phyloP scores from a whole-genome alignment of 805 yeast genomes.

The Monosporozyma siamensis region DNA sequence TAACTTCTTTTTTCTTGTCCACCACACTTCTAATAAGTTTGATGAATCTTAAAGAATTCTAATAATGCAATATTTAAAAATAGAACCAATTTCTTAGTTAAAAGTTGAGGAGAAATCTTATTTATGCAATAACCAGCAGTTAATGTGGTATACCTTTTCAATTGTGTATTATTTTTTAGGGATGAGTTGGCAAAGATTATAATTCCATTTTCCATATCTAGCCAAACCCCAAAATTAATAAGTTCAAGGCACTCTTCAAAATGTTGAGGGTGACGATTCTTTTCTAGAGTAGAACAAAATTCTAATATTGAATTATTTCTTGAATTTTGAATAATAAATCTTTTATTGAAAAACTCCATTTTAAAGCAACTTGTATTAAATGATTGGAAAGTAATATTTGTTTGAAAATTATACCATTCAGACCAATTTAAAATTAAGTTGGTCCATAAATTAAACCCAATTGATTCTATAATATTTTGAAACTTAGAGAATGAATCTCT shows the following conservation, averaged over 20 bases:
- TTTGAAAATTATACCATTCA: not conserved
- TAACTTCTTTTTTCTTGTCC: too few species aligned
- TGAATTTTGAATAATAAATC: not conserved
- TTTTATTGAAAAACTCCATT: not conserved
- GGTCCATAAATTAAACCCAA: not conserved
- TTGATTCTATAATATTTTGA: not conserved
- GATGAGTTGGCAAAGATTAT: conserved; percentile 5
- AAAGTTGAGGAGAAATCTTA: not conserved
- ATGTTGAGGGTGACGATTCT: not conserved
- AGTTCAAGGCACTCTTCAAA: not conserved
- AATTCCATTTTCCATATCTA: conserved; percentile 5
- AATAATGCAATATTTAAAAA: conserved; percentile 3
- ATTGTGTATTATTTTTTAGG: not conserved
- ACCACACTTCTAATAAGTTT: not conserved
- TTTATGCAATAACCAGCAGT: not conserved
- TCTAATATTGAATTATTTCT: not conserved
- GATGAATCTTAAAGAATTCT: conserved; percentile 1
- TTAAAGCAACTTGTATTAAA: not conserved
- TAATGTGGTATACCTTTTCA: not conserved
- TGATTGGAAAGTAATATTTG: not conserved
- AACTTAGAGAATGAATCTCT: not conserved
- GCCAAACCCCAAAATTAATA: conserved; percentile 6
- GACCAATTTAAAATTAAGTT: not conserved
- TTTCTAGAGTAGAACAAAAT: not conserved
- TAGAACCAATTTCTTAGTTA: conserved; percentile 2